phyloP scores from a whole-genome alignment of 139 green algal genomes.

The Diplosphaera chodatii region DNA sequence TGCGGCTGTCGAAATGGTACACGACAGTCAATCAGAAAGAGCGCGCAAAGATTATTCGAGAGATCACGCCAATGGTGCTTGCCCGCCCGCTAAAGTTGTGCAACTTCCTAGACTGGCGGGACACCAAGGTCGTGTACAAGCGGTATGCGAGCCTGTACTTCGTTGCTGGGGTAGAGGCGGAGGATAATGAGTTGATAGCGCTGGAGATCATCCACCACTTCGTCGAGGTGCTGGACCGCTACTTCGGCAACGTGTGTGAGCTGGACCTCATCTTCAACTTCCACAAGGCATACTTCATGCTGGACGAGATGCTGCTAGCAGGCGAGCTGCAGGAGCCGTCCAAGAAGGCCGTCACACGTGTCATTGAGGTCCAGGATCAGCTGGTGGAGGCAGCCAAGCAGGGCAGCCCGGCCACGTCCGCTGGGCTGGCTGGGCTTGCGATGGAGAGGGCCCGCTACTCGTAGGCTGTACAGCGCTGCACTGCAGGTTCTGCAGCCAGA shows the following conservation, averaged over 20 bases:
- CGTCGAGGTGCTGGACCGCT: constrained; percentile 86
- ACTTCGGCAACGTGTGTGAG: constrained; percentile 99
- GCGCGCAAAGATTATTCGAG: constrained; percentile 61
- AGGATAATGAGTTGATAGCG: constrained; percentile 78
- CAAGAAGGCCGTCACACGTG: constrained; percentile 62
- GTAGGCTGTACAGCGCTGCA: too few relatives aligned
- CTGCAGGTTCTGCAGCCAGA: too few relatives aligned
- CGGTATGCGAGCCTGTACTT: constrained; percentile 98
- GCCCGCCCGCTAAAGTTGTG: constrained; percentile 80
- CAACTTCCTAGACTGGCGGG: constrained; percentile 97
- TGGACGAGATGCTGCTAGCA: constrained; percentile 94
- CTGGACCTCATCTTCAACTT: constrained; percentile 99
- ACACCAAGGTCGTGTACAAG: constrained; percentile 83
- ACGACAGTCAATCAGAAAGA: constrained; percentile 90
- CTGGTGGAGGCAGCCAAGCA: constrained; percentile 69
- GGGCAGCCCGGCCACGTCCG: background rate
- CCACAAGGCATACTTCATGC: constrained; percentile 98
- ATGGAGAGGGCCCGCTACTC: background rate
- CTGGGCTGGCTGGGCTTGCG: background rate
- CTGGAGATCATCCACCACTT: constrained; percentile 96
- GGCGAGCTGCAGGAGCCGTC: constrained; percentile 92
- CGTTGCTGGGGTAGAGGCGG: constrained; percentile 69
- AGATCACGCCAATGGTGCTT: constrained; percentile 80
- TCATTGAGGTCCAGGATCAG: constrained; percentile 64
- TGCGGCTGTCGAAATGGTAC: constrained; percentile 97